A percentile compares a stretch with the other conserved stretches of the same genome.
Conservation (phyloP, 208 protist species). For the Wallacemonas sp. region DNA sequence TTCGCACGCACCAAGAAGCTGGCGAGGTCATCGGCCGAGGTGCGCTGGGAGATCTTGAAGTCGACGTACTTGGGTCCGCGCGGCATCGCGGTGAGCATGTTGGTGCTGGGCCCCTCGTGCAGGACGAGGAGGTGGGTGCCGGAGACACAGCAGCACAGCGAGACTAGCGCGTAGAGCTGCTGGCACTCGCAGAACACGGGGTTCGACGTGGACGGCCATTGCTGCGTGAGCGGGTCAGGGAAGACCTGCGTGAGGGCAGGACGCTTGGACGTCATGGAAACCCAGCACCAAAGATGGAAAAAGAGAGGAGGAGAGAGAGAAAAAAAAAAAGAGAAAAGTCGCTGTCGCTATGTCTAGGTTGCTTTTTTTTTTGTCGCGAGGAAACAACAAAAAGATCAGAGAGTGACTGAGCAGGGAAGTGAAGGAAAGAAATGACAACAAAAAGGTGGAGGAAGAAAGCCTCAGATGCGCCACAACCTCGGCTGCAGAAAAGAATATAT, state of each 20-base stretch:
- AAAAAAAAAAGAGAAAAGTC: conserved; percentile 26
- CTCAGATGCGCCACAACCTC: too few relatives aligned
- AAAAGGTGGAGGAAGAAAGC: too few relatives aligned
- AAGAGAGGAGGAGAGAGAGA: conserved; percentile 2
- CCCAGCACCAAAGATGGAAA: conserved; percentile 6
- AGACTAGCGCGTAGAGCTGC: conserved; percentile 85
- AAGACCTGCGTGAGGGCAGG: conserved; percentile 78
- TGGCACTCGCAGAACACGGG: conserved; percentile 79
- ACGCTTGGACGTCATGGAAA: conserved; percentile 28
- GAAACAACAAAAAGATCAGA: too few relatives aligned
- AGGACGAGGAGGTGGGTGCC: conserved; percentile 81
- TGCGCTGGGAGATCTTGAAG: conserved; percentile 64
- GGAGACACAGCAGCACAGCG: conserved; percentile 82
- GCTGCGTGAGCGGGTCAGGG: conserved; percentile 71
- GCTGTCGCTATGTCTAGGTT: too few relatives aligned
- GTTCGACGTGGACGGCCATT: conserved; percentile 79
- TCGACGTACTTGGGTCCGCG: conserved; percentile 84
- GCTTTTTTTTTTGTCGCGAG: too few relatives aligned
- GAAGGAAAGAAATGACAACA: neutral
- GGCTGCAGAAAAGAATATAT: too few relatives aligned
- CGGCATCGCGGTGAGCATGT: conserved; percentile 77
- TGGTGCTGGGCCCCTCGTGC: conserved; percentile 56
- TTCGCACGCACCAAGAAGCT: conserved; percentile 70
- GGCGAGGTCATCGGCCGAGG: conserved; percentile 57
- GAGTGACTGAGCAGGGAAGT: neutral